These are phyloP conservation scores for Aspergillus sojae DNA, from an alignment of 2,329 filamentous ascomycete genomes.

Conservation along the genomic window DNA sequence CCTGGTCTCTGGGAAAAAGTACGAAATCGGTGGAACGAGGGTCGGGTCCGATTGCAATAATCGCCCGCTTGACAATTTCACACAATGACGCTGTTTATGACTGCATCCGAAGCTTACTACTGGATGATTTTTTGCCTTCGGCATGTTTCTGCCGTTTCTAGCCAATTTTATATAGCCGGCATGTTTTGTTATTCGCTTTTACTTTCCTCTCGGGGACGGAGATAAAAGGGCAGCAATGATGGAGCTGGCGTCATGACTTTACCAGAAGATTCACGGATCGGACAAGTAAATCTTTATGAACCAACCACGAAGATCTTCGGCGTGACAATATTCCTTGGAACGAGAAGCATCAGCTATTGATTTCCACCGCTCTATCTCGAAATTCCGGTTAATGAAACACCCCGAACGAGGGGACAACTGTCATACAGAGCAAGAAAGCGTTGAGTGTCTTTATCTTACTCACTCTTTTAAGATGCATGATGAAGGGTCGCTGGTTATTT, in stretches of 20 bases:
- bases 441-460: too few relatives aligned
- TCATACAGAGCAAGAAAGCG: too few relatives aligned
- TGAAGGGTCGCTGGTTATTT: too few relatives aligned
- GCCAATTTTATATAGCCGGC: neutral
- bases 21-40: conserved; percentile 30
- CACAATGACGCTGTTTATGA: neutral
- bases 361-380: too few relatives aligned
- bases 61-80: neutral
- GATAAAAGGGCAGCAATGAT: too few relatives aligned
- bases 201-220: neutral
- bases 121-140: neutral
- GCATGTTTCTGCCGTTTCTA: neutral
- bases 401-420: too few relatives aligned
- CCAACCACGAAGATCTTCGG: neutral
- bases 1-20: conserved; percentile 32
- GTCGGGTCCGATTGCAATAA: conserved; percentile 31
- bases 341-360: neutral
- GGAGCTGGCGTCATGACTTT: neutral
- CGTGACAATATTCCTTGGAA: neutral
- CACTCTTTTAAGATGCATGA: too few relatives aligned
- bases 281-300: neutral
- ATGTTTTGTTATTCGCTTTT: neutral
- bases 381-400: too few relatives aligned
- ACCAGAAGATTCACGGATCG: neutral
- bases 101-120: neutral